phyloP scores from a whole-genome alignment of 108 stramenopile species.

The Pseudonitzschia pungens region DNA sequence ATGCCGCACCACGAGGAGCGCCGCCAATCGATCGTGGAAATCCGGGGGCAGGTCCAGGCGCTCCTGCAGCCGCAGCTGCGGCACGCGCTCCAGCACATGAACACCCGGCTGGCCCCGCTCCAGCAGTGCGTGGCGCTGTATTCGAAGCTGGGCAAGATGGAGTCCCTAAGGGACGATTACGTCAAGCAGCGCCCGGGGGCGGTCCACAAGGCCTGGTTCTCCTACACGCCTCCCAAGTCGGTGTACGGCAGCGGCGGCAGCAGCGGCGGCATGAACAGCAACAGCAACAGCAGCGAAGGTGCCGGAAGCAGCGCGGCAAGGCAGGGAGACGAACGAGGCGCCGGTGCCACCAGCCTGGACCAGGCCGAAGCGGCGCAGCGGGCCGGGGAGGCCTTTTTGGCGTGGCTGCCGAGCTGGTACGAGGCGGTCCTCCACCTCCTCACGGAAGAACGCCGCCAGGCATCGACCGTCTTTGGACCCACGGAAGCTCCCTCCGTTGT shows the following conservation, averaged over 20 bases:
- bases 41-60: slow-evolving; percentile 63
- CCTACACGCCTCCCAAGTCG: slow-evolving; percentile 27
- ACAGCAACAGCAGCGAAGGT: slow-evolving; percentile 1
- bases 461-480: slow-evolving; percentile 69
- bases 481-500: slow-evolving; percentile 61
- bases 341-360: neutral
- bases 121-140: slow-evolving; percentile 81
- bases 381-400: slow-evolving; percentile 41
- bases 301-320: no score
- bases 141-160: slow-evolving; percentile 63
- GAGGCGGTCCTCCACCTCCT: slow-evolving; percentile 63
- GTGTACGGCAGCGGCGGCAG: slow-evolving; percentile 9
- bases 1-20: slow-evolving; percentile 75
- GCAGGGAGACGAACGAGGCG: slow-evolving; percentile 3
- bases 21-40: slow-evolving; percentile 42
- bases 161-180: slow-evolving; percentile 75
- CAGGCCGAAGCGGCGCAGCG: slow-evolving; percentile 10
- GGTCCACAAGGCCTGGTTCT: slow-evolving; percentile 76
- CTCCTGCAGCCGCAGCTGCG: slow-evolving; percentile 70
- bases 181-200: slow-evolving; percentile 65
- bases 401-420: slow-evolving; percentile 78
- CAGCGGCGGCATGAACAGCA: slow-evolving; percentile 1
- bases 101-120: slow-evolving; percentile 69
- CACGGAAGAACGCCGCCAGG: slow-evolving; percentile 69
- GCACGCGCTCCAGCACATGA: slow-evolving; percentile 73